phyloP scores from a whole-genome alignment of 176 grass and related monocot genomes.

The Oryza longistaminata region DNA sequence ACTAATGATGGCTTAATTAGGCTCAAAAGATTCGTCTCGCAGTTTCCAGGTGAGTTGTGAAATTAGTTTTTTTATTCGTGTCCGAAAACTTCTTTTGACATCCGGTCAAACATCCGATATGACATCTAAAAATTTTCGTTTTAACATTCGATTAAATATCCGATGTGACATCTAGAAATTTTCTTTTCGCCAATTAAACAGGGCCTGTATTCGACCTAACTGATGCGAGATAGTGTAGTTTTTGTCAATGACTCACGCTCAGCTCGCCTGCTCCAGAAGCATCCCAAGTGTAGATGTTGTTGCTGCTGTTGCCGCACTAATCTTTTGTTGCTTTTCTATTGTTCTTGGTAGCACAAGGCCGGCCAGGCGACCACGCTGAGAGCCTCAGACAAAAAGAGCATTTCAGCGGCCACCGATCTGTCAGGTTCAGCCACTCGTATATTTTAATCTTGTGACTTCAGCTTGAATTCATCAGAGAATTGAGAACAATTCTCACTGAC shows the following conservation, averaged over 20 bases:
- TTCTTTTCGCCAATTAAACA: too few relatives aligned
- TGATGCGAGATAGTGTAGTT: background rate
- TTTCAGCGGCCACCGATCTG: background rate
- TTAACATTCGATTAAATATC: too few relatives aligned
- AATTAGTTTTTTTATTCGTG: too few relatives aligned
- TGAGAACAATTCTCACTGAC: background rate
- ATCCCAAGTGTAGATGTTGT: constrained; percentile 1
- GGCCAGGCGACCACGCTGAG: background rate
- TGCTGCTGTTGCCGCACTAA: background rate
- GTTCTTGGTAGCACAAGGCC: background rate
- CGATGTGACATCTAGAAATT: too few relatives aligned
- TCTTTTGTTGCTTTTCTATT: constrained; percentile 8
- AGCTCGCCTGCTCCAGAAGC: constrained; percentile 30
- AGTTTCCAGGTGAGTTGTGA: too few relatives aligned
- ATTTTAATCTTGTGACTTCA: background rate
- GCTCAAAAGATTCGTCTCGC: too few relatives aligned
- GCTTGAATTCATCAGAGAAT: background rate
- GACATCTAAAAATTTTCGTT: too few relatives aligned
- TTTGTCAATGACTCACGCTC: background rate
- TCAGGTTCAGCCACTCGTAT: background rate
- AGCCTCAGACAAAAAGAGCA: background rate
- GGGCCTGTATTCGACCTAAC: background rate
- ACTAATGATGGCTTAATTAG: too few relatives aligned
- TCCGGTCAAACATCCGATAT: too few relatives aligned
- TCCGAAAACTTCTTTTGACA: too few relatives aligned